phyloP scores from a whole-genome alignment of 2,329 filamentous ascomycete species.

The Talaromyces albobiverticillius region DNA sequence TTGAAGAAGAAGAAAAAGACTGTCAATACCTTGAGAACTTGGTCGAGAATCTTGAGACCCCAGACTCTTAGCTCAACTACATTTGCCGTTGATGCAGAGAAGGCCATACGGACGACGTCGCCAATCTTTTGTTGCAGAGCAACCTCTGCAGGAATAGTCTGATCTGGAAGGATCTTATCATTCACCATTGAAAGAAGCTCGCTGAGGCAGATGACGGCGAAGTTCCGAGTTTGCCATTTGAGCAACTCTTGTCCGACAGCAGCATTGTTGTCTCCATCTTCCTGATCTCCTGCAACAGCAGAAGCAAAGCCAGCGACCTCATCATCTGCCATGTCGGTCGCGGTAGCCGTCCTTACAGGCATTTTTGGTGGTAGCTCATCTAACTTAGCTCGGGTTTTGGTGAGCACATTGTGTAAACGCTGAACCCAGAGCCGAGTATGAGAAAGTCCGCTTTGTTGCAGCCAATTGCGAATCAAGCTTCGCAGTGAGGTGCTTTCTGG shows the following conservation, averaged over 20 bases:
- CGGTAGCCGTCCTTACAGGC: constrained; percentile 42
- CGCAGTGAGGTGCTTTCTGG: constrained; percentile 76
- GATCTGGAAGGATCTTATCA: constrained; percentile 74
- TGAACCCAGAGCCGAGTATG: constrained; percentile 85
- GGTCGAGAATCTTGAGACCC: constrained; percentile 90
- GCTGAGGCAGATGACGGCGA: constrained; percentile 84
- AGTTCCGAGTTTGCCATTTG: constrained; percentile 92
- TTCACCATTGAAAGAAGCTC: constrained; percentile 77
- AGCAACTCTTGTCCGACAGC: constrained; percentile 76
- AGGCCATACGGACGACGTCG: constrained; percentile 93
- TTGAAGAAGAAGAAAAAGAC: background rate
- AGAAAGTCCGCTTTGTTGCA: constrained; percentile 79
- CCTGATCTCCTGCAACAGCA: constrained; percentile 62
- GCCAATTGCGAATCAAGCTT: constrained; percentile 88
- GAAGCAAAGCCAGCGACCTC: constrained; percentile 93
- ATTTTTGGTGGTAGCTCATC: constrained; percentile 43
- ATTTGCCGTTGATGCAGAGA: constrained; percentile 92
- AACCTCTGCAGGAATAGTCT: constrained; percentile 72
- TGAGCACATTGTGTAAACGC: constrained; percentile 82
- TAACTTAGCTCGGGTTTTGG: constrained; percentile 73
- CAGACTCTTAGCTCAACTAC: constrained; percentile 87
- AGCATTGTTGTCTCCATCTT: constrained; percentile 49
- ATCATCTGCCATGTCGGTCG: constrained; percentile 86
- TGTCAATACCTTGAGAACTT: constrained; percentile 66
- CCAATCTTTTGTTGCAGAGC: constrained; percentile 80